Conservation (phyloP, 495 filamentous ascomycete species). For the Hyaloscypha variabilis region DNA sequence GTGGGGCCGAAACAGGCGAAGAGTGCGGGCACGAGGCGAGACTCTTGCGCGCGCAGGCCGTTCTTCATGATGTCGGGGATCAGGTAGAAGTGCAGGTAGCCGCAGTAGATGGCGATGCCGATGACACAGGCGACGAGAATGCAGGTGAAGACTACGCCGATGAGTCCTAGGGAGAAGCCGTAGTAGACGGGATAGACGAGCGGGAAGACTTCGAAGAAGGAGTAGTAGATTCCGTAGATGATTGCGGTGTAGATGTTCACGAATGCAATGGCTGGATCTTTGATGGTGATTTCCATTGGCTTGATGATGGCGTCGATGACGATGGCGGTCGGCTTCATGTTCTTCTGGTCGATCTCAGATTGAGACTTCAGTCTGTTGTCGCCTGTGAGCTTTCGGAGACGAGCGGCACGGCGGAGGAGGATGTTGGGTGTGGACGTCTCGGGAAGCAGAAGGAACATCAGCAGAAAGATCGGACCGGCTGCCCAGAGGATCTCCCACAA, state of each 20-base stretch:
- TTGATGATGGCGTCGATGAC: conserved; percentile 61
- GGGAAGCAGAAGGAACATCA: conserved; percentile 49
- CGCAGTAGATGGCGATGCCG: conserved; percentile 52
- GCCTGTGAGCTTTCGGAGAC: conserved; percentile 48
- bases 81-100: conserved; percentile 53
- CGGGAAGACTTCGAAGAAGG: conserved; percentile 75
- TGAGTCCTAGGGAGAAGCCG: conserved; percentile 60
- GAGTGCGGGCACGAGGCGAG: conserved; percentile 57
- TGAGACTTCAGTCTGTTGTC: conserved; percentile 48
- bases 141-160: conserved; percentile 67
- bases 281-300: conserved; percentile 63
- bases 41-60: conserved; percentile 51
- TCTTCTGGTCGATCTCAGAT: conserved; percentile 54
- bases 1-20: conserved; percentile 55
- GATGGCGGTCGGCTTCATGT: conserved; percentile 49
- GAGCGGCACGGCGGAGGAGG: conserved; percentile 41
- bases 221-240: conserved; percentile 70
- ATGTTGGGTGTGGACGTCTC: conserved; percentile 51
- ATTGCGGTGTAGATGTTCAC: conserved; percentile 63
- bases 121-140: conserved; percentile 60
- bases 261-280: conserved; percentile 65
- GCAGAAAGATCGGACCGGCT: conserved; percentile 44
- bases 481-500: conserved; percentile 59
- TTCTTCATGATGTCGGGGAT: conserved; percentile 52
- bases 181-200: conserved; percentile 69